Evolutionary conservation across 345 rosid genomes (phyloP).

Genomic region (Aquilaria sinensis): DNA sequence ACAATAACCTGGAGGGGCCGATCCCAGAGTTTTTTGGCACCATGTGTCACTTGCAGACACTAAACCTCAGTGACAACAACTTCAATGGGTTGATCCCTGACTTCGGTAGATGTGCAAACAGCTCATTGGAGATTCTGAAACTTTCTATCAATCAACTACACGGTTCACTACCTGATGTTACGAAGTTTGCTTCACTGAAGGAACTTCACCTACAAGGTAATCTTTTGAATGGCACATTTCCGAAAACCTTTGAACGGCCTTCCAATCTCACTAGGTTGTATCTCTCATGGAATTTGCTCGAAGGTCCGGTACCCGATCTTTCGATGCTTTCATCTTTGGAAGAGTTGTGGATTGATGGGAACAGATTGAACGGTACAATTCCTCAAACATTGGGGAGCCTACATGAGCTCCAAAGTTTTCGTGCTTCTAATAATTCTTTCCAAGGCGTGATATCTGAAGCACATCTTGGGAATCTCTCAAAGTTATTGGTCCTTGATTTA

Average conservation of each 20-base stretch:
- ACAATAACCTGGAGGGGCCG: neutral
- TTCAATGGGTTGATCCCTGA: neutral
- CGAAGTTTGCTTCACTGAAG: neutral
- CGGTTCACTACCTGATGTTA: neutral
- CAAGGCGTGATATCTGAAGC: slow-evolving; percentile 16
- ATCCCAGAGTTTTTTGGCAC: neutral
- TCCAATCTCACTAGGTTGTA: neutral
- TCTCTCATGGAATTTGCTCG: neutral
- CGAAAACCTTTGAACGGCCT: neutral
- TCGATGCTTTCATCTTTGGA: neutral
- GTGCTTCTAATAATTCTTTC: neutral
- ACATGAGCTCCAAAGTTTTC: neutral
- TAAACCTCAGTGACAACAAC: neutral
- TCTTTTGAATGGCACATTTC: neutral
- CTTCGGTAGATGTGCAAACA: neutral
- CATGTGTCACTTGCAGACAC: neutral
- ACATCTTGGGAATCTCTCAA: slow-evolving; percentile 18
- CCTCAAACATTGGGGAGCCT: neutral
- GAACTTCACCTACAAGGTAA: neutral
- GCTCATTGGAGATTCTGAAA: neutral
- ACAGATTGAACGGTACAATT: neutral
- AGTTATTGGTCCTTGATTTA: neutral
- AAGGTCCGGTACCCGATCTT: slow-evolving; percentile 1
- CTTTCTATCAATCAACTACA: neutral
- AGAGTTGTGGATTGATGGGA: neutral